Conservation (phyloP, 2,329 filamentous ascomycete genomes). For the Trichophyton mentagrophytes region DNA sequence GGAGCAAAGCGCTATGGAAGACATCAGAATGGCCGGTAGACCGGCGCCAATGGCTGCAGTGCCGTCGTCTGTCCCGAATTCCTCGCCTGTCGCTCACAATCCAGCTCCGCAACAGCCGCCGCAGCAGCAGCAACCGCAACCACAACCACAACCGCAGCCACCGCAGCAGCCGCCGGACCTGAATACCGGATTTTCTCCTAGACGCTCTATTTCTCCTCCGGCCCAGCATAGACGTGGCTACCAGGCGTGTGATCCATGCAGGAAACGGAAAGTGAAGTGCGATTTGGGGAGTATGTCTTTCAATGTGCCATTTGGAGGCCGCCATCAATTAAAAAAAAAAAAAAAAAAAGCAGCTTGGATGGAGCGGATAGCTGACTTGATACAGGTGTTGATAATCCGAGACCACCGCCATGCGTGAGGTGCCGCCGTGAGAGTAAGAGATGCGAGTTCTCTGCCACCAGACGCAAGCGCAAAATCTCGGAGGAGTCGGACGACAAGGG, state of each 20-base stretch:
- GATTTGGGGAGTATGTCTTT: constrained; percentile 33
- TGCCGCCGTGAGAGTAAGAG: constrained; percentile 92
- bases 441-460: constrained; percentile 90
- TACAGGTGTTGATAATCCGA: constrained; percentile 68
- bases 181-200: constrained; percentile 17
- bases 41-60: constrained; percentile 6
- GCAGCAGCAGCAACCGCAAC: constrained; percentile 4
- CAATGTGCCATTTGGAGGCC: too few relatives aligned
- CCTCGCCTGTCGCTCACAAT: not conserved
- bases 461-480: constrained; percentile 73
- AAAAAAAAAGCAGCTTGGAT: not conserved
- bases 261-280: constrained; percentile 39
- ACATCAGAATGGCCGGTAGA: constrained; percentile 7
- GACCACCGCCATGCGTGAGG: constrained; percentile 84
- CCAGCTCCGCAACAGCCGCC: not conserved
- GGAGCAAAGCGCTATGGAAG: constrained; percentile 3
- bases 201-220: constrained; percentile 24
- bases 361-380: not conserved
- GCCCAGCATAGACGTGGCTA: constrained; percentile 36
- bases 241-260: constrained; percentile 38
- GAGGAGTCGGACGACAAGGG: constrained; percentile 36
- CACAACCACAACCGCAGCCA: not conserved
- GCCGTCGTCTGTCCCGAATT: not conserved
- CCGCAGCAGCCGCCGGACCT: constrained; percentile 14
- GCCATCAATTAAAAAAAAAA: too few relatives aligned